Evolutionary conservation across 139 green algal genomes (phyloP).

Genomic region (Zygnema circumcarinatum): DNA sequence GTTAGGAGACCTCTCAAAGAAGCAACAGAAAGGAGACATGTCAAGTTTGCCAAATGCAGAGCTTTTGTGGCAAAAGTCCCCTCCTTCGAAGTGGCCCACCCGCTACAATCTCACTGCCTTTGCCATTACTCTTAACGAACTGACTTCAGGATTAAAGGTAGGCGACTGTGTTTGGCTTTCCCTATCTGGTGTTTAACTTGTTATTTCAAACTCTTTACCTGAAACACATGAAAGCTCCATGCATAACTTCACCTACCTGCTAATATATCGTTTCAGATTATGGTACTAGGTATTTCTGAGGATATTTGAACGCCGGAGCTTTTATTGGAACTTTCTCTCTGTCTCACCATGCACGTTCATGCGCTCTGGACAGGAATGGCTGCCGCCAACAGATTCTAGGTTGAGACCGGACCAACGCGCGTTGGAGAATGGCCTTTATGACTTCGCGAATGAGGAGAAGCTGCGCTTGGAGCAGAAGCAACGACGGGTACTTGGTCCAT

Average conservation of each 20-base stretch:
- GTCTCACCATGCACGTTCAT: no score
- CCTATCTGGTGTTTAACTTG: background rate
- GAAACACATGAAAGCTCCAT: background rate
- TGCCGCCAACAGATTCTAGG: slow-evolving; percentile 62
- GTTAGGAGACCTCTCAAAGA: slow-evolving; percentile 46
- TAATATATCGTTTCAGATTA: no score
- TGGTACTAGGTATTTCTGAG: no score
- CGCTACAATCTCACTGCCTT: slow-evolving; percentile 79
- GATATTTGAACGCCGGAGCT: no score
- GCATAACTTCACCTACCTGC: background rate
- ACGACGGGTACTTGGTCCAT: slow-evolving; percentile 38
- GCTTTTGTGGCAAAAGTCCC: slow-evolving; percentile 70
- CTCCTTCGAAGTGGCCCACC: slow-evolving; percentile 64
- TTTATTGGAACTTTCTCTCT: no score
- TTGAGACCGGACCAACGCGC: slow-evolving; percentile 62
- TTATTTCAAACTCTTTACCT: background rate
- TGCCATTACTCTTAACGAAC: slow-evolving; percentile 86
- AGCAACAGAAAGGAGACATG: slow-evolving; percentile 19
- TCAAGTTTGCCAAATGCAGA: background rate
- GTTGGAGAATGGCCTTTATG: slow-evolving; percentile 60
- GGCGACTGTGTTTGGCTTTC: background rate
- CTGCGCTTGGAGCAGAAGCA: slow-evolving; percentile 64
- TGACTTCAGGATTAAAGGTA: slow-evolving; percentile 69
- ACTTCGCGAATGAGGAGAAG: slow-evolving; percentile 63
- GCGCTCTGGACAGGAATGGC: slow-evolving; percentile 41